A percentile compares a stretch with the other conserved stretches of the same genome.
These are phyloP conservation scores for Ceratocystis diversiconidia DNA, from an alignment of 2,329 filamentous ascomycete species.

Conservation along the genomic window DNA sequence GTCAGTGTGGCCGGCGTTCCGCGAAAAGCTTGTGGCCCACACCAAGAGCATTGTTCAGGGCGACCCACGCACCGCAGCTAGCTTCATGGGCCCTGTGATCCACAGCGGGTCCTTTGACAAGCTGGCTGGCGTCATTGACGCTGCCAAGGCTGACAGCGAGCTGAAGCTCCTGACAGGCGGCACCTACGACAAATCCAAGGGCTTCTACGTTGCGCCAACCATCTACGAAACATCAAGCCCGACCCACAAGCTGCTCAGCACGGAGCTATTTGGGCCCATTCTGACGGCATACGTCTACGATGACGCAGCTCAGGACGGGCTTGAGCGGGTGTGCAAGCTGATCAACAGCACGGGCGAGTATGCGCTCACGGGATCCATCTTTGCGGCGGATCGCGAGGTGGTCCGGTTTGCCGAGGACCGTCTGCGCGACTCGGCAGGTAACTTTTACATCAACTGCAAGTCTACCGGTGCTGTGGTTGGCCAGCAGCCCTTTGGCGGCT, in stretches of 20 bases:
- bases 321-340: slow-evolving; percentile 43
- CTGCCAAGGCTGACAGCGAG: slow-evolving; percentile 59
- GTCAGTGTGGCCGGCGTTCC: slow-evolving; percentile 61
- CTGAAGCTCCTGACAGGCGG: slow-evolving; percentile 63
- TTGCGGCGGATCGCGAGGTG: slow-evolving; percentile 53
- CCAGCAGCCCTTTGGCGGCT: slow-evolving; percentile 58
- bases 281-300: slow-evolving; percentile 65
- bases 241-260: slow-evolving; percentile 56
- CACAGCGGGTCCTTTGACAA: slow-evolving; percentile 72
- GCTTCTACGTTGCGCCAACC: slow-evolving; percentile 74
- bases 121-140: slow-evolving; percentile 60
- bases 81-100: slow-evolving; percentile 82
- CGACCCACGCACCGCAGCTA: slow-evolving; percentile 50
- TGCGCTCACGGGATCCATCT: slow-evolving; percentile 62
- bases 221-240: slow-evolving; percentile 65
- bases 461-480: slow-evolving; percentile 59
- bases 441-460: slow-evolving; percentile 82
- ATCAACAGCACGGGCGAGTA: slow-evolving; percentile 65
- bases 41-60: slow-evolving; percentile 58
- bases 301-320: slow-evolving; percentile 45
- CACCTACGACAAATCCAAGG: slow-evolving; percentile 60
- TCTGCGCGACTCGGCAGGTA: slow-evolving; percentile 59
- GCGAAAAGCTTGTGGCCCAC: slow-evolving; percentile 51
- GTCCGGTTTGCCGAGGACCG: slow-evolving; percentile 56
- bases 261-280: slow-evolving; percentile 72